phyloP scores from a whole-genome alignment of 805 yeast species.

The Blastobotrys chiropterorum region DNA sequence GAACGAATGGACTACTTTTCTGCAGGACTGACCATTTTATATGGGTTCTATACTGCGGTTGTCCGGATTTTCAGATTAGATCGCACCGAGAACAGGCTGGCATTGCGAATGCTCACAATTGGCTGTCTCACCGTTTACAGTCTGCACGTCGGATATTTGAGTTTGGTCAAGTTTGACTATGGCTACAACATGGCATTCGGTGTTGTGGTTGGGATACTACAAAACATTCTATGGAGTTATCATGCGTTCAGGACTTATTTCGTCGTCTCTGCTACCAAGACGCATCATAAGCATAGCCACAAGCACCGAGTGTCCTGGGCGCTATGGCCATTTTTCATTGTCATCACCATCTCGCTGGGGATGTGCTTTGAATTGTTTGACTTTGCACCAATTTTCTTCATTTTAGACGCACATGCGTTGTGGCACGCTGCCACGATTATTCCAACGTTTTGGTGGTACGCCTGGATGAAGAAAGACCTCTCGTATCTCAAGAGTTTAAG shows the following conservation, averaged over 20 bases:
- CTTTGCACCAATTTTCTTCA: constrained; percentile 63
- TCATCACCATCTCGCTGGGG: constrained; percentile 53
- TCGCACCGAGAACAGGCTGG: constrained; percentile 23
- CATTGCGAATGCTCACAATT: constrained; percentile 34
- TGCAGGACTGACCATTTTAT: constrained; percentile 82
- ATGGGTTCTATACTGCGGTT: constrained; percentile 67
- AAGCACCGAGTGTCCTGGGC: constrained; percentile 30
- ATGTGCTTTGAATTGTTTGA: constrained; percentile 91
- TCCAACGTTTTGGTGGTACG: constrained; percentile 73
- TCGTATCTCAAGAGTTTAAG: constrained; percentile 11
- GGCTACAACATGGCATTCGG: constrained; percentile 93
- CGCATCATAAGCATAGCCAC: not conserved
- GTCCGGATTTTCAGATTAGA: constrained; percentile 59
- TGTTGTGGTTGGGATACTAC: constrained; percentile 68
- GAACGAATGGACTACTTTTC: constrained; percentile 87
- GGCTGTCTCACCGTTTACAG: constrained; percentile 47
- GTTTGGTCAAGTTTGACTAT: constrained; percentile 72
- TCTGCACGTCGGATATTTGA: constrained; percentile 60
- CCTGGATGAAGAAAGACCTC: constrained; percentile 36
- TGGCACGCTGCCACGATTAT: constrained; percentile 90
- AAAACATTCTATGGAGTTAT: constrained; percentile 51
- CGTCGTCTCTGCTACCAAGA: not conserved
- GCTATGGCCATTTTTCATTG: constrained; percentile 48
- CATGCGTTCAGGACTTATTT: constrained; percentile 28
- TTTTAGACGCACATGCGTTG: constrained; percentile 84